phyloP scores from a whole-genome alignment of 148 eudicot genomes.

The Cornus suecica region DNA sequence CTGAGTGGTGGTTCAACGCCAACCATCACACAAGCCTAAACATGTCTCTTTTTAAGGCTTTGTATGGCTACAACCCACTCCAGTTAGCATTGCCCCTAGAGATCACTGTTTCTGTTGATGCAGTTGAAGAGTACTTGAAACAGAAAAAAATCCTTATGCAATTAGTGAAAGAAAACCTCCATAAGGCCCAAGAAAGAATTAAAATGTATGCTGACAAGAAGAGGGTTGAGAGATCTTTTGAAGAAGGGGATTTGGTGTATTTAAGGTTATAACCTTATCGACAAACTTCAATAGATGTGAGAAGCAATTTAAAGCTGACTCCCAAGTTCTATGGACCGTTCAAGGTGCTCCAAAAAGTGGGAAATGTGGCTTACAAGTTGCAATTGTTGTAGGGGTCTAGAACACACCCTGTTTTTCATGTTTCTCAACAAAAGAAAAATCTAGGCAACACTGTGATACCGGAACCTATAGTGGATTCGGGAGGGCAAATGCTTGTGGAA shows the following conservation, averaged over 20 bases:
- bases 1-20: not conserved
- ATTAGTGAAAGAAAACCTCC: not conserved
- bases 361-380: not conserved
- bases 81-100: not conserved
- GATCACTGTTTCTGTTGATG: not conserved
- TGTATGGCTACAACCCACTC: not conserved
- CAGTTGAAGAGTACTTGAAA: not conserved
- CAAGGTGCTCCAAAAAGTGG: not conserved
- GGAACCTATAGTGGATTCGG: no score
- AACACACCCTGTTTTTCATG: constrained; percentile 5
- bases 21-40: not conserved
- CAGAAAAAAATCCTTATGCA: no score
- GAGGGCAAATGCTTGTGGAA: no score
- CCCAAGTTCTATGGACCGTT: not conserved
- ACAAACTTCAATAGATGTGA: not conserved
- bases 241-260: not conserved
- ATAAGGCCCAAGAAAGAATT: not conserved
- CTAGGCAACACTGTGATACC: not conserved
- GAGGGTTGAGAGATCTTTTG: not conserved
- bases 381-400: not conserved
- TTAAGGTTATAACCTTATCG: no score
- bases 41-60: not conserved
- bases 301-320: not conserved
- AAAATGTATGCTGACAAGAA: not conserved
- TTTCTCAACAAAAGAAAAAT: not conserved